Evolutionary conservation across 2,329 filamentous ascomycete genomes (phyloP).

Genomic region (Curvularia eragrostidis): DNA sequence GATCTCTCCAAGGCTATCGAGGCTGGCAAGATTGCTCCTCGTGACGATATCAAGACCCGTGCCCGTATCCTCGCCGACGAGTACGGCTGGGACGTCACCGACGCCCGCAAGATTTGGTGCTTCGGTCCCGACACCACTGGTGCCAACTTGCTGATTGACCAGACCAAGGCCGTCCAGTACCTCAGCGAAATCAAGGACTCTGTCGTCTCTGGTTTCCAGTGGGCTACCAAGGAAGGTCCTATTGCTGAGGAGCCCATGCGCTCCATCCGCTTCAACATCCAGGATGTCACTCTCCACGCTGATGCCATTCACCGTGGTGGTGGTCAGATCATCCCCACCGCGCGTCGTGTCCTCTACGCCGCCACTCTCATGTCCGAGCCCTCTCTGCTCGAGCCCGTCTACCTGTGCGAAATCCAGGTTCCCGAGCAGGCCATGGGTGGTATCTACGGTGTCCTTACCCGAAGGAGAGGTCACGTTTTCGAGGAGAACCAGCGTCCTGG

Average conservation of each 20-base stretch:
- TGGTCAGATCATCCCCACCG: slow-evolving; percentile 97
- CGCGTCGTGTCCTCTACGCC: slow-evolving; percentile 97
- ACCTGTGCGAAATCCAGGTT: slow-evolving; percentile 99
- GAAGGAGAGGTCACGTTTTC: slow-evolving; percentile 98
- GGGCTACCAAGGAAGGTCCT: slow-evolving; percentile 97
- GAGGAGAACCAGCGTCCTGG: slow-evolving; percentile 96
- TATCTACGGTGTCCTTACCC: slow-evolving; percentile 99
- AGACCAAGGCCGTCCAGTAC: slow-evolving; percentile 99
- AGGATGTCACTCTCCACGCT: slow-evolving; percentile 99
- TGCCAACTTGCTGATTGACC: slow-evolving; percentile 98
- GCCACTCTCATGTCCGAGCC: slow-evolving; percentile 89
- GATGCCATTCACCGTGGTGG: slow-evolving; percentile 99
- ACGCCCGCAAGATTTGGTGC: slow-evolving; percentile 99
- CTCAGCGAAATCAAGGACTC: slow-evolving; percentile 99
- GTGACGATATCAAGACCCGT: slow-evolving; percentile 99
- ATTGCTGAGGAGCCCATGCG: slow-evolving; percentile 99
- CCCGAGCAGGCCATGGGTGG: slow-evolving; percentile 99
- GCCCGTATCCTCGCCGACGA: slow-evolving; percentile 96
- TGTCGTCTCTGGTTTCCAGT: slow-evolving; percentile 99
- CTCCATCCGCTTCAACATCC: slow-evolving; percentile 95
- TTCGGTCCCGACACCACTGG: slow-evolving; percentile 98
- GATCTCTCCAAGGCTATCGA: slow-evolving; percentile 92
- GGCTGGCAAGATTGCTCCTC: slow-evolving; percentile 85
- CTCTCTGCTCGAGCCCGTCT: slow-evolving; percentile 93
- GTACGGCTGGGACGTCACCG: slow-evolving; percentile 98